Evolutionary conservation across 176 grass and related monocot species (phyloP).

Genomic region (maize (Zea mays)): Zm-B73-REFERENCE-NAM-5.0 NC_050097.1:31595501-31596000

Average conservation of each 20-base stretch:
- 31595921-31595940: background rate
- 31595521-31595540: conserved; percentile 64
- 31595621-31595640: conserved; percentile 86
- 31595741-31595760: background rate
- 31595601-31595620: conserved; percentile 93
- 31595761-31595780: conserved; percentile 97
- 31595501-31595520: background rate
- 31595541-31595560: conserved; percentile 83
- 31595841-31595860: background rate
- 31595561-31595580: conserved; percentile 87
- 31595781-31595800: conserved; percentile 97
- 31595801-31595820: conserved; percentile 64
- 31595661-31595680: background rate
- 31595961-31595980: conserved; percentile 93
- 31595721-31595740: background rate
- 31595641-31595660: conserved; percentile 53
- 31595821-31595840: background rate
- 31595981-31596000: conserved; percentile 59
- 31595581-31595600: conserved; percentile 85
- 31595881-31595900: background rate
- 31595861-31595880: background rate
- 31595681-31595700: background rate
- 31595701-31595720: background rate
- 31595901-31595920: background rate
- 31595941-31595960: conserved; percentile 74